Percentiles rank a stretch among this genome's conserved stretches.
Conservation (phyloP, 148 eudicot species). For the Euryodendron excelsum region DNA sequence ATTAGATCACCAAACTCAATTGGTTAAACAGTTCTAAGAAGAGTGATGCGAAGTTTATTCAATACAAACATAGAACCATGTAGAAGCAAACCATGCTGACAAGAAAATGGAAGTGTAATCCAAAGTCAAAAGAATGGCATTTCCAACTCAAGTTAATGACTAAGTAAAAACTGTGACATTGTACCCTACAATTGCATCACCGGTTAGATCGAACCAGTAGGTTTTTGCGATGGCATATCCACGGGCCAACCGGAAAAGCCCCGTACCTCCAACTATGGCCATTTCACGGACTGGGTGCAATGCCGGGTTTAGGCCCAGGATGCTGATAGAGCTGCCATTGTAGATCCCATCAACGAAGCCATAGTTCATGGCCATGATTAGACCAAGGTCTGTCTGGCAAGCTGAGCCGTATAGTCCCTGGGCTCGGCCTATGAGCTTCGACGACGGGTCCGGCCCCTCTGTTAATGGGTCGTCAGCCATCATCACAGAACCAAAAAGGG, state of each 20-base stretch:
- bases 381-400: slow-evolving; percentile 22
- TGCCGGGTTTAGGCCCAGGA: slow-evolving; percentile 41
- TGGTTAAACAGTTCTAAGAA: too few relatives aligned
- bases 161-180: slow-evolving; percentile 40
- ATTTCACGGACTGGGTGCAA: slow-evolving; percentile 38
- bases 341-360: slow-evolving; percentile 38
- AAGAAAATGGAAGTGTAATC: too few relatives aligned
- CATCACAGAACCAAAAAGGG: too few relatives aligned
- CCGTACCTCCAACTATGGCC: slow-evolving; percentile 60
- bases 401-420: slow-evolving; percentile 50
- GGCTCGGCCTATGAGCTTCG: slow-evolving; percentile 47
- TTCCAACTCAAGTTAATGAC: too few relatives aligned
- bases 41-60: too few relatives aligned
- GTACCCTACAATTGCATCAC: slow-evolving; percentile 46
- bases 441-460: too few relatives aligned
- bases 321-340: slow-evolving; percentile 50
- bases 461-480: slow-evolving; percentile 56
- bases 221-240: slow-evolving; percentile 35
- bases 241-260: slow-evolving; percentile 47
- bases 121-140: too few relatives aligned
- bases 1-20: too few relatives aligned
- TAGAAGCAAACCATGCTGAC: too few relatives aligned
- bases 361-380: slow-evolving; percentile 43
- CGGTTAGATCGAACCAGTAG: slow-evolving; percentile 20
- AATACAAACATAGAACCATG: too few relatives aligned